Evolutionary conservation across 345 rosid species (phyloP).

Genomic region (Eutrema yunnanense): DNA sequence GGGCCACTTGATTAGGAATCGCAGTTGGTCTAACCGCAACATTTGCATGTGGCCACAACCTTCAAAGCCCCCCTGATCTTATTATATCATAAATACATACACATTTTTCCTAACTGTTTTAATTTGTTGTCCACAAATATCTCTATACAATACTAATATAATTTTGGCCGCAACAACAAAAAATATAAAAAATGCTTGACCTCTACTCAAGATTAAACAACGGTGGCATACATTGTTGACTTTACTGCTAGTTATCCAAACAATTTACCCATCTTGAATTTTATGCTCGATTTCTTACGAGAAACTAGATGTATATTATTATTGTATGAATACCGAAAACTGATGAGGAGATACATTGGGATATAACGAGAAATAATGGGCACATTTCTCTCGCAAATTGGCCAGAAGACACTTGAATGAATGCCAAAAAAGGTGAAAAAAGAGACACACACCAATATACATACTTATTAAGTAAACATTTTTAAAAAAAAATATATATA

Average conservation of each 20-base stretch:
- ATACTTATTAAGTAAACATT: not conserved
- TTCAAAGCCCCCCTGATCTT: constrained; percentile 26
- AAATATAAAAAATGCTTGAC: not conserved
- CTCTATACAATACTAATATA: not conserved
- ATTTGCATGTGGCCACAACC: constrained; percentile 53
- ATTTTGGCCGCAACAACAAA: not conserved
- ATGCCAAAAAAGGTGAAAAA: constrained; percentile 1
- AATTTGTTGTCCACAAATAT: constrained; percentile 17
- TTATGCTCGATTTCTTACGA: not conserved
- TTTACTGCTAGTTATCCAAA: constrained; percentile 2
- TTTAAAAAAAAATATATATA: not conserved
- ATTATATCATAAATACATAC: constrained; percentile 12
- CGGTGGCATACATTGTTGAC: constrained; percentile 30
- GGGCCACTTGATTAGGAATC: constrained; percentile 31
- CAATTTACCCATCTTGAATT: constrained; percentile 5
- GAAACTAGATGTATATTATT: not conserved
- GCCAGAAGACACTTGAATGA: not conserved
- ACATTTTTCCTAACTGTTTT: not conserved
- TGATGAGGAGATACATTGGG: not conserved
- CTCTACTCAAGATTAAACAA: not conserved
- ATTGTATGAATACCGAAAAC: not conserved
- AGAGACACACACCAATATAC: not conserved
- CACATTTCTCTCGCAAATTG: constrained; percentile 13
- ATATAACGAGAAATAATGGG: constrained; percentile 11
- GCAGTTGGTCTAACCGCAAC: constrained; percentile 43